These are phyloP conservation scores for Sordariomycetes sp. DNA, from an alignment of 2,329 filamentous ascomycete species.

Conservation along the genomic window DNA sequence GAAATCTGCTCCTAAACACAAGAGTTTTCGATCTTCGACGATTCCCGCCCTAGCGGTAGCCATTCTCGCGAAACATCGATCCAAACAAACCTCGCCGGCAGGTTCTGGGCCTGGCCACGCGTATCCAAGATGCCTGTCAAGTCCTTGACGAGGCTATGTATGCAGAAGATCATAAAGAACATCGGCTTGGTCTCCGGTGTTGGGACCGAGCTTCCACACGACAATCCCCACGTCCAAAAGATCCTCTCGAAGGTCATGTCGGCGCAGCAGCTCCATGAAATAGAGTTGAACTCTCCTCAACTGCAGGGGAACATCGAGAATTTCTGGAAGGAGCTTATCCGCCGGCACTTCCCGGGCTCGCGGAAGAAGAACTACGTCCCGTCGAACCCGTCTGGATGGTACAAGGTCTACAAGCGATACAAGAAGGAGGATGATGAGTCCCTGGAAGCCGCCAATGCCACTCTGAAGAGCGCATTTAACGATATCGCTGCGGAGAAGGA, in stretches of 20 bases:
- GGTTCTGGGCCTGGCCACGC: neutral
- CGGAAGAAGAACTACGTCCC: slow-evolving; percentile 54
- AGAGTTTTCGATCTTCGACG: neutral
- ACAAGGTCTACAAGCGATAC: slow-evolving; percentile 65
- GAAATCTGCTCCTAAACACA: neutral
- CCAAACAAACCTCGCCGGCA: neutral
- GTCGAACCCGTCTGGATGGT: slow-evolving; percentile 60
- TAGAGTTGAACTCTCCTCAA: slow-evolving; percentile 71
- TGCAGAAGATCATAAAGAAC: slow-evolving; percentile 40
- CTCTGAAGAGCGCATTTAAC: slow-evolving; percentile 1
- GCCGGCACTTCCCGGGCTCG: slow-evolving; percentile 61
- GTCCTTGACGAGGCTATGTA: slow-evolving; percentile 40
- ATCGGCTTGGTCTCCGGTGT: slow-evolving; percentile 53
- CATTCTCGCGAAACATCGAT: neutral
- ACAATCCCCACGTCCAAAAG: slow-evolving; percentile 41
- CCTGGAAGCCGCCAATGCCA: slow-evolving; percentile 18
- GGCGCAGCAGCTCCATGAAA: slow-evolving; percentile 60
- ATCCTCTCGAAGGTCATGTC: slow-evolving; percentile 64
- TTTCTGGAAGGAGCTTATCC: slow-evolving; percentile 72
- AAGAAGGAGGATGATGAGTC: slow-evolving; percentile 45
- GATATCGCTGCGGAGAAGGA: slow-evolving; percentile 15
- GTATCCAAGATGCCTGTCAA: slow-evolving; percentile 27
- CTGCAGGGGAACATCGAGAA: slow-evolving; percentile 59
- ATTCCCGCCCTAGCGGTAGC: neutral
- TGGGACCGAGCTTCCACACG: slow-evolving; percentile 59